phyloP scores from a whole-genome alignment of 164 flowering plant species.

The Nelumbo lutea region DNA sequence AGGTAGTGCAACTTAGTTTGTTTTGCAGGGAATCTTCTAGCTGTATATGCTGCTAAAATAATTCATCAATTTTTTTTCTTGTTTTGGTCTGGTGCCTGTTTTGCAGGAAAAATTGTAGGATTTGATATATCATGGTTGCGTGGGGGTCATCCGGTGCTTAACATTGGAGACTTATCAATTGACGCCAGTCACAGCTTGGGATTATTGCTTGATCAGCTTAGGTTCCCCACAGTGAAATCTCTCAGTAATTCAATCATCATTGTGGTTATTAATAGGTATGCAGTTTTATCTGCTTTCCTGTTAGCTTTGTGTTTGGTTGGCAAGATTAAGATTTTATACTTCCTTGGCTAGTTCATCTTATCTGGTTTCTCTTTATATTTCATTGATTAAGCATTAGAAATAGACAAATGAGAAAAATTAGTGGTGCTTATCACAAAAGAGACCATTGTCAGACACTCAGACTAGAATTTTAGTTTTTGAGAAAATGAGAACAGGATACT shows the following conservation, averaged over 20 bases:
- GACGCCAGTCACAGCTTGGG: constrained; percentile 88
- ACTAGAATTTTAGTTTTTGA: too few species aligned
- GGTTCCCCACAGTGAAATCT: constrained; percentile 66
- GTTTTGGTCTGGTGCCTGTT: background rate
- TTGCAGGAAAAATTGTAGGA: constrained; percentile 42
- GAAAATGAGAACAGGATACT: too few species aligned
- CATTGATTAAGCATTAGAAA: too few species aligned
- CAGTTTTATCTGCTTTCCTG: background rate
- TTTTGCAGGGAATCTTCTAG: background rate
- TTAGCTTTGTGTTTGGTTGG: background rate
- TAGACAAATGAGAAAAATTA: too few species aligned
- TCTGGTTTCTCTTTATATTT: background rate
- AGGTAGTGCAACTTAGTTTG: constrained; percentile 34
- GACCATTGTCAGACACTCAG: too few species aligned
- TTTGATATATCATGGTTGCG: constrained; percentile 89
- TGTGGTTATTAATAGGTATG: constrained; percentile 79
- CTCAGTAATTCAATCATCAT: constrained; percentile 54
- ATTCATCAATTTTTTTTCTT: background rate
- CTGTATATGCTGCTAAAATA: background rate
- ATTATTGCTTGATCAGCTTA: constrained; percentile 81
- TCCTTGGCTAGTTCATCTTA: background rate
- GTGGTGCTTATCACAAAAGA: too few species aligned
- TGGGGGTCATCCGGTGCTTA: constrained; percentile 83
- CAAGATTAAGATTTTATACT: background rate
- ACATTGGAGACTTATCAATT: constrained; percentile 67